These are phyloP conservation scores for Wickerhamiella shivajii DNA, from an alignment of 805 yeast species.

Conservation along the genomic window DNA sequence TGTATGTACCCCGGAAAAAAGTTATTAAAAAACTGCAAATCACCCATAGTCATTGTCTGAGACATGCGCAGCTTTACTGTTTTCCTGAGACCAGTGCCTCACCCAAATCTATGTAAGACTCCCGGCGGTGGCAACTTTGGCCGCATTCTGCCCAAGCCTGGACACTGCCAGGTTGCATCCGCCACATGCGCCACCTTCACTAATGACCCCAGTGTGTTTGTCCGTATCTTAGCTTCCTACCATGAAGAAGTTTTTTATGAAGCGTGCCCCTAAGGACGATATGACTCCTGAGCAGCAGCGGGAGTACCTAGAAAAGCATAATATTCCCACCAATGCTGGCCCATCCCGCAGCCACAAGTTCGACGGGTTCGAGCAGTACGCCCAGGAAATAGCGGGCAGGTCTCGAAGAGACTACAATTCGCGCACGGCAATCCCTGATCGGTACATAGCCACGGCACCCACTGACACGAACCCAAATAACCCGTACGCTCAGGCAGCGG, in stretches of 20 bases:
- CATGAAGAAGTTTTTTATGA: conserved; percentile 10
- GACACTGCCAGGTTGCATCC: too few relatives aligned
- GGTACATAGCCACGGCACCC: conserved; percentile 26
- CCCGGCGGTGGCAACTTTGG: too few relatives aligned
- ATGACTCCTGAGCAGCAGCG: conserved; percentile 21
- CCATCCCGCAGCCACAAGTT: conserved; percentile 33
- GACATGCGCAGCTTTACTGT: too few relatives aligned
- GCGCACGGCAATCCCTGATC: conserved; percentile 13
- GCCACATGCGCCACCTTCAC: too few relatives aligned
- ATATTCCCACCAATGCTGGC: conserved; percentile 30
- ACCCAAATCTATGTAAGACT: too few relatives aligned
- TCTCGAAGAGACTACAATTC: conserved; percentile 12
- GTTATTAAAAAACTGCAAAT: too few relatives aligned
- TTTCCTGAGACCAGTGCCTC: too few relatives aligned
- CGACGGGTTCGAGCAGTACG: conserved; percentile 36
- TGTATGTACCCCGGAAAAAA: too few relatives aligned
- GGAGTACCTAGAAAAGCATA: conserved; percentile 28
- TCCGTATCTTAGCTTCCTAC: too few relatives aligned
- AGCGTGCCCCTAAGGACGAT: conserved; percentile 9
- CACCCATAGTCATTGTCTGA: too few relatives aligned
- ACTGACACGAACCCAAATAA: conserved; percentile 22
- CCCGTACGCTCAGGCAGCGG: conserved; percentile 6
- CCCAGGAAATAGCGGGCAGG: conserved; percentile 28
- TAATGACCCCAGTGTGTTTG: too few relatives aligned
- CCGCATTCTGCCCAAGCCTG: too few relatives aligned